Base-by-base conservation (phyloP, 139 green algal genomes). In the Ostreobium quekettii region DNA sequence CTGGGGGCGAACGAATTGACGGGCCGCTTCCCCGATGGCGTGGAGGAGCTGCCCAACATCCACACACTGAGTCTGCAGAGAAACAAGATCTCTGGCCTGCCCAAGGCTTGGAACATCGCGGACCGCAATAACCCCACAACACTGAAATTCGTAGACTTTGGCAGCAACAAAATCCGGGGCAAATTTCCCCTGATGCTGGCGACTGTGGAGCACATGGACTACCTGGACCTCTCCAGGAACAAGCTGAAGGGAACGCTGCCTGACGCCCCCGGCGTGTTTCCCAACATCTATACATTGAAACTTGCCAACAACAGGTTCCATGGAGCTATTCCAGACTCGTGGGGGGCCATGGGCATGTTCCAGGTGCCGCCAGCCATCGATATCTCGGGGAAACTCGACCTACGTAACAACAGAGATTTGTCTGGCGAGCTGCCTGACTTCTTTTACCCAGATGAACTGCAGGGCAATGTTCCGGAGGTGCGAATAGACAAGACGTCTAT, bases 251-350 rank as follows among this genome's bases (percentile, higher is more conserved):
- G 61, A 32, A n/a, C 35, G 36, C 35, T 68, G 36, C 35, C 61
- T 24, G 26, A 53, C 3, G 6, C 28, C 26, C 7, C 11, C 37
- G n/a, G n/a, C 36, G 53, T 68, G 61, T 68, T 68, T 29, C 61
- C 61, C 36, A 68, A 53, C 36, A 38, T 38, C 35, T 68, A 36
- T n/a, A 36, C 35, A 6, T 5, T 68, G 5, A 29, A 68, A 19
- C 22, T 68, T 29, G 49, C 61, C 6, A 56, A 56, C 8, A 68
- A 68, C 53, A 38, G 8, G 7, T 68, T 68, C 61, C 49, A 4
- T 56, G 61, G 61, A 29, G 31, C 31, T 56, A 68, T 68, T 8
- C 61, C 61, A 37, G 35, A 15, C 11, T 6, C 19, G 24, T 68
- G 61, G 61, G 28, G 30, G 8, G 8, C 30, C 19, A 57, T 68